Conservation (phyloP, 2,329 filamentous ascomycete species). For the Pseudogymnoascus sp. region DNA sequence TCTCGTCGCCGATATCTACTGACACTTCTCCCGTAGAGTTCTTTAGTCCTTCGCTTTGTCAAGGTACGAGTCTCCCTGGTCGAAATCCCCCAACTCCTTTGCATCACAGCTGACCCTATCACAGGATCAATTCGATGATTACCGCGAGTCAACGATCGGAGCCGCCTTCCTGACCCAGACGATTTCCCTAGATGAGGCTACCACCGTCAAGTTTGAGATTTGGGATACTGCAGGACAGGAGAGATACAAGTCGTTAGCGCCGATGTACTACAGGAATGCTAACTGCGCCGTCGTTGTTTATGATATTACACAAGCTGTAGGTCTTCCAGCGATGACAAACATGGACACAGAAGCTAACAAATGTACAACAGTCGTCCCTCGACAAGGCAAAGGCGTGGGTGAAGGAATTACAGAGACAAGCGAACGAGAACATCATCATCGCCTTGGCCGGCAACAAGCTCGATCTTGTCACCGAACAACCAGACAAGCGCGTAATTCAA, state of each 20-base stretch:
- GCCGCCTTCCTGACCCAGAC: constrained; percentile 98
- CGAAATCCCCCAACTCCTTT: not conserved
- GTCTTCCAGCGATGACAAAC: constrained; percentile 27
- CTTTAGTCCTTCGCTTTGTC: constrained; percentile 93
- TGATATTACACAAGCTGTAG: constrained; percentile 97
- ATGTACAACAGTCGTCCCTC: constrained; percentile 63
- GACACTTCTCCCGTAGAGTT: constrained; percentile 55
- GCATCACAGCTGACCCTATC: not conserved
- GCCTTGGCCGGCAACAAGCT: constrained; percentile 96
- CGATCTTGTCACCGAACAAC: constrained; percentile 87
- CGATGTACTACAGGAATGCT: constrained; percentile 99
- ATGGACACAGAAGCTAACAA: constrained; percentile 21
- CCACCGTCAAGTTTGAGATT: constrained; percentile 99
- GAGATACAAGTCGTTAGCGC: constrained; percentile 95
- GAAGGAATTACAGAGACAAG: constrained; percentile 95
- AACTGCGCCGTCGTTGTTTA: constrained; percentile 99
- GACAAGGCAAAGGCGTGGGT: constrained; percentile 99
- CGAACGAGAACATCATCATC: constrained; percentile 99
- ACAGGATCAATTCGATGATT: constrained; percentile 97
- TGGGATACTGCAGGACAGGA: constrained; percentile 99
- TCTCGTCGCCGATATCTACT: constrained; percentile 17
- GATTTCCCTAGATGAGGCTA: constrained; percentile 94
- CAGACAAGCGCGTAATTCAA: constrained; percentile 87
- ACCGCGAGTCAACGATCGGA: constrained; percentile 95
- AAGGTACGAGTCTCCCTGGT: constrained; percentile 54